A percentile compares a stretch with the other conserved stretches of the same genome.
phyloP scores from a whole-genome alignment of 345 rosid species.

The Lepidium sativum region DNA sequence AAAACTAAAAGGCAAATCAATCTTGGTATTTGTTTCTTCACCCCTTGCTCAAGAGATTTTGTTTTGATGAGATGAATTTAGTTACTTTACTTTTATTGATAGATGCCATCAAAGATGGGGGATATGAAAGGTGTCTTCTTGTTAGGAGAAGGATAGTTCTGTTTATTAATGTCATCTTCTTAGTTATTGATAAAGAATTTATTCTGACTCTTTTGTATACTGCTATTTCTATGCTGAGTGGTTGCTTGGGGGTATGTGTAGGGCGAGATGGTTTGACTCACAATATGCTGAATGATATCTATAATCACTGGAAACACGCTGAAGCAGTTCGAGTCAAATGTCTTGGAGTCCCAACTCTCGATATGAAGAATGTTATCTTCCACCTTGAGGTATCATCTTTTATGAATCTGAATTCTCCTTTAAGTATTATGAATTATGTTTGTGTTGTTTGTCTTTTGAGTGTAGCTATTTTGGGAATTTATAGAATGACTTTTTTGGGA shows the following conservation, averaged over 20 bases:
- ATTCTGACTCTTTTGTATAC: background rate
- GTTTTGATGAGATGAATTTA: background rate
- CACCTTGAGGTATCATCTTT: conserved; percentile 67
- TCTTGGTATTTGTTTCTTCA: conserved; percentile 32
- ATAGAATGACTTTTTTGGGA: background rate
- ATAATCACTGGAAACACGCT: conserved; percentile 65
- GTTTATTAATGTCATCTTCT: background rate
- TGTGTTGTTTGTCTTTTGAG: background rate
- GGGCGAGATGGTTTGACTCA: conserved; percentile 98
- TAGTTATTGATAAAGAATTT: background rate
- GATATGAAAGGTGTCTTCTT: background rate
- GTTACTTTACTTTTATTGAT: background rate
- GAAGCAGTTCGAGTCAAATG: conserved; percentile 88
- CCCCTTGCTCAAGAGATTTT: background rate
- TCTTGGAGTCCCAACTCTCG: conserved; percentile 81
- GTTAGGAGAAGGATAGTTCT: background rate
- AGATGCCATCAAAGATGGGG: background rate
- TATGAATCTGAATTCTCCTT: background rate
- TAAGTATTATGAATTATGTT: background rate
- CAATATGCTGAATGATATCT: conserved; percentile 86
- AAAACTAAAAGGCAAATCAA: conserved; percentile 67
- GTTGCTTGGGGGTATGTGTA: conserved; percentile 12
- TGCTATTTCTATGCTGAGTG: background rate
- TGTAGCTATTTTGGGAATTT: background rate
- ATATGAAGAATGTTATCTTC: conserved; percentile 73